phyloP scores from a whole-genome alignment of 495 filamentous ascomycete species.

The Hypoxylon fragiforme region DNA sequence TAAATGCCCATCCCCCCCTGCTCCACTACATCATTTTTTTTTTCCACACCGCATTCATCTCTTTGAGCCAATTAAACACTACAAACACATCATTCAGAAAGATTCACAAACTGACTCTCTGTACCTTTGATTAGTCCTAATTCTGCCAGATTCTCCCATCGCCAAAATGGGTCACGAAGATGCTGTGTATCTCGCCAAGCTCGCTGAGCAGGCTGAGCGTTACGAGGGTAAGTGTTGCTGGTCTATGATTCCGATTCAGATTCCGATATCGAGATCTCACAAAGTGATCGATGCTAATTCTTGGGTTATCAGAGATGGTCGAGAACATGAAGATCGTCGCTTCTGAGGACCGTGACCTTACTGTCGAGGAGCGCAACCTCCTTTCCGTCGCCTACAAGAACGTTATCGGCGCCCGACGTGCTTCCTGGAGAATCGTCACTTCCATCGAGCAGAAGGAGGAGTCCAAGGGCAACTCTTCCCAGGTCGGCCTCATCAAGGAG shows the following conservation, averaged over 20 bases:
- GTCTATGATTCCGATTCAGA: no score
- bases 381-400: conserved; percentile 99
- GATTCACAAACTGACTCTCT: conserved; percentile 11
- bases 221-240: conserved; percentile 97
- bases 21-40: conserved; percentile 5
- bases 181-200: conserved; percentile 98
- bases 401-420: conserved; percentile 97
- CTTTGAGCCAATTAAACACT: background rate
- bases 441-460: conserved; percentile 99
- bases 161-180: conserved; percentile 98
- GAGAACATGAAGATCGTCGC: conserved; percentile 99
- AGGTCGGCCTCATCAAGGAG: conserved; percentile 95
- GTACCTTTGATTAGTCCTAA: conserved; percentile 15
- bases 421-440: conserved; percentile 99
- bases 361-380: conserved; percentile 98
- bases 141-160: conserved; percentile 30
- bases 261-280: background rate
- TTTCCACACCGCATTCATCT: background rate
- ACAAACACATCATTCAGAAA: conserved; percentile 1
- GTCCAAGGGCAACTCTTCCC: conserved; percentile 95
- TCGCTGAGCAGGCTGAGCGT: conserved; percentile 99
- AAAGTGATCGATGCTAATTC: conserved; percentile 29
- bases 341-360: conserved; percentile 94
- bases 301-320: conserved; percentile 80
- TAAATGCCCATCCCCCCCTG: conserved; percentile 1